Evolutionary conservation across 495 filamentous ascomycete genomes (phyloP), one percentile per base, ranked within the genome.

Genomic region (Glonium stellatum): DNA sequence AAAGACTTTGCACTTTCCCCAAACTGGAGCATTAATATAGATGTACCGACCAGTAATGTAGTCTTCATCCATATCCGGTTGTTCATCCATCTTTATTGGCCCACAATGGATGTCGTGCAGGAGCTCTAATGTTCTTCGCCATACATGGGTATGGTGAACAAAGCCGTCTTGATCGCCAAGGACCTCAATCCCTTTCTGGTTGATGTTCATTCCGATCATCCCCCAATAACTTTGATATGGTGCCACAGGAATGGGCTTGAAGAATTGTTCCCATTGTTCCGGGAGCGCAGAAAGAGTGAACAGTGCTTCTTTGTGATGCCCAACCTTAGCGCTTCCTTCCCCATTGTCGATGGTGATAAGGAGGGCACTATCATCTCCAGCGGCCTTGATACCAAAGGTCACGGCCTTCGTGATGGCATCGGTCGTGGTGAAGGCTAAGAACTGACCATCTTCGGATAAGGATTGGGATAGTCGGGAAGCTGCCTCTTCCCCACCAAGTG

Each of bases 151-250:
- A 64, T 67, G 73, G 21, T 72, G 66, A 13, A 71, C 71, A 50
- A 72, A 72, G 12, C 62, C 68, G 15, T 54, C 56, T 53, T 73
- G 58, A 56, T 73, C 69, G 56, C 73, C 73, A 52, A 63, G 56
- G 5, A 71, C 66, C 36, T 64, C 60, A 44, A 72, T 72, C 48
- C 72, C 72, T 22, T 72, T 60, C 58, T 72, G 72, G 44, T 71
- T 72, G 60, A 73, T 75, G 60, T 75, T 73, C 72, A 75, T 75
- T 4, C 70, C 69, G 59, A 72, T 70, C 64, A 75, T 75, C 23
- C 70, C 71, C 71, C 72, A 73, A 61, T 71, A 75, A 25, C 65
- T 69, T 58, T 75, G 72, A 35, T 73, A 73, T 41, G 70, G 70
- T 36, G 63, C 60, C 0, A 62, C 69, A 9, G 73, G 73, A 19